Evolutionary conservation across 345 rosid genomes (phyloP).

Genomic region (Bretschneidera sinensis): DNA sequence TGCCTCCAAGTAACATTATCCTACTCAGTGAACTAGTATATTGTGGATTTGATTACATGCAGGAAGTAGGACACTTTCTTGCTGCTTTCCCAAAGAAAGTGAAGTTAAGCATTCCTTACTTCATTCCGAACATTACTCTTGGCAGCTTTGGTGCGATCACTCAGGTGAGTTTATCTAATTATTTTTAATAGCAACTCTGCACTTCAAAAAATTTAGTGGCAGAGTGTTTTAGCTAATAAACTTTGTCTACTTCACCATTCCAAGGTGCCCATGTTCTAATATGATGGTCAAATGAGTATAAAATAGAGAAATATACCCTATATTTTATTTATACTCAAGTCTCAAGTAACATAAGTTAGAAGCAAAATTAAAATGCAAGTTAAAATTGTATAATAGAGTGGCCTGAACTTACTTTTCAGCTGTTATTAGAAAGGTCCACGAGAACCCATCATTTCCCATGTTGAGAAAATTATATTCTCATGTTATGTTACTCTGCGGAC

Average conservation of each 20-base stretch:
- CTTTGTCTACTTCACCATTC: background rate
- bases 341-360: no score
- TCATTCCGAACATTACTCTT: conserved; percentile 92
- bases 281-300: background rate
- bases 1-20: background rate
- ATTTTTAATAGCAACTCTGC: conserved; percentile 7
- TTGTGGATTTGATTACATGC: conserved; percentile 26
- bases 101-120: conserved; percentile 85
- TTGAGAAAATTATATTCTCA: no score
- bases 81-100: conserved; percentile 93
- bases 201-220: conserved; percentile 2
- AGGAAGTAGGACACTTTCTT: conserved; percentile 89
- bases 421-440: background rate
- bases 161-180: conserved; percentile 43
- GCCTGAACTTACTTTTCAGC: background rate
- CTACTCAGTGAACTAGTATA: background rate
- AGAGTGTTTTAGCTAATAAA: conserved; percentile 8
- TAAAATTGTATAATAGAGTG: background rate
- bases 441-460: background rate
- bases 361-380: no score
- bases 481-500: background rate
- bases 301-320: background rate
- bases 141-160: conserved; percentile 99
- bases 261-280: conserved; percentile 1
- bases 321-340: no score